Base-by-base conservation (phyloP, 768 basidiomycete genomes). In the Auriscalpium orientale region DNA sequence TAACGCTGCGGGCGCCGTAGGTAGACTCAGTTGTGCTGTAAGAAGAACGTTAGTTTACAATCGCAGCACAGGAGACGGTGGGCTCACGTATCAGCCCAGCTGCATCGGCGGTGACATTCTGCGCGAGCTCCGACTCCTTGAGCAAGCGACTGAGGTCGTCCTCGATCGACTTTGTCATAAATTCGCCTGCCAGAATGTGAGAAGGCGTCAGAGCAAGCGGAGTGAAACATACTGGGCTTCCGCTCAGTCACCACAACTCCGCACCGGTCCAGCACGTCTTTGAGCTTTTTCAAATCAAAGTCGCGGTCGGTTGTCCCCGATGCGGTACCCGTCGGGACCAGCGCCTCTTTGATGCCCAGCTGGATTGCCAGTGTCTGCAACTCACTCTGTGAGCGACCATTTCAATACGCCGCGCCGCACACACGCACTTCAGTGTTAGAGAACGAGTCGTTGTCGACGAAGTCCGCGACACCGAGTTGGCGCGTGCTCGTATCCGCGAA, bases 331-430 rank as follows among this genome's bases (percentile, higher is more conserved):
- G 82, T 82, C 2, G 88, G 77, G 44, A 98, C 75, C 53, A 98
- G 79, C 3, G 92, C 93, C 70, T 99, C 97, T 68, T 98, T 98
- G n/a, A 93, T 91, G 0, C 92, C 94, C 2, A 98, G 80, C 68
- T 99, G 97, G 57, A 98, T 98, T 37, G 98, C 74, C 36, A 98
- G 79, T 2, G 93, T 93, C 95, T 98, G 64, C 8, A 22, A 12
- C 44, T 56, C 47, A 12, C 44, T 56, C 47, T 12, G 45, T 22
- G 40, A 28, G 34, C 36, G 58, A 46, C 35, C 8, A 1, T 43
- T 40, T 51, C 45, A 9, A 22, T n/a, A 33, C 40, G 37, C 16
- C 12, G 54, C 28, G 12, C 36, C 28, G 21, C 20, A 37, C 49
- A 20, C 15, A 52, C 71, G 44, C 57, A 92, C 95, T 78, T 99